Base-by-base conservation (phyloP, 2,329 filamentous ascomycete species). In the Tolypocladium pustulatum region DNA sequence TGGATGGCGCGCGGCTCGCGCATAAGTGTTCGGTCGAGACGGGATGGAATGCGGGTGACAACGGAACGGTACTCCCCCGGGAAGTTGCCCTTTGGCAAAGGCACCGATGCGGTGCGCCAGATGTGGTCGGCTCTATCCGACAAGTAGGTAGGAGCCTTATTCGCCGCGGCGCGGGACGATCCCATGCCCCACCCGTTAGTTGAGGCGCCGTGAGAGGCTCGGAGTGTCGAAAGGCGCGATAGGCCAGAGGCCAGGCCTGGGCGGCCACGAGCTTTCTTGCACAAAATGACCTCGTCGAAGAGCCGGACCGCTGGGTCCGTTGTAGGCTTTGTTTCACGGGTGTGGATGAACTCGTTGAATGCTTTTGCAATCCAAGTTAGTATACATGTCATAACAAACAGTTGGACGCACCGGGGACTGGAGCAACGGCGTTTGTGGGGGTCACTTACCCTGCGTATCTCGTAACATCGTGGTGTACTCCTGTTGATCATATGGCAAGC, bases 1-100 rank as follows among this genome's bases (percentile, higher is more conserved):
- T 96, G 91, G 43, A 96, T 93, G 62, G 90, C 86, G 59, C 92
- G 83, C 36, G 92, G 92, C 73, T 97, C 92, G 71, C 91, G 90
- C 91, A 97, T 96, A 54, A 97, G 78, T 17, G 85, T 83, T 4
- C 87, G 82, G 67, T 99, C 94, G 12, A 99, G 81, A 68, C 90
- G 92, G 9, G 90, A 85, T 6, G 94, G 94, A 41, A 90, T 85
- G 64, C 85, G 76, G 15, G 84, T 84, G 57, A 84, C 77, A 17
- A 85, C 77, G 37, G 78, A 73, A 60, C 80, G 78, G 72, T 88
- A 88, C 64, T 86, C 82, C 59, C 83, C 82, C 0, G 81, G 76
- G 63, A 87, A 86, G 65, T 82, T 85, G 57, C 81, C 79, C 63
- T 78, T 81, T n/a, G 81, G 81, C 49, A 82, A 75, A 8, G 84